Evolutionary conservation across 257 asterid genomes (phyloP), one percentile per base, ranked within the genome.

Genomic region (Vinca minor): DNA sequence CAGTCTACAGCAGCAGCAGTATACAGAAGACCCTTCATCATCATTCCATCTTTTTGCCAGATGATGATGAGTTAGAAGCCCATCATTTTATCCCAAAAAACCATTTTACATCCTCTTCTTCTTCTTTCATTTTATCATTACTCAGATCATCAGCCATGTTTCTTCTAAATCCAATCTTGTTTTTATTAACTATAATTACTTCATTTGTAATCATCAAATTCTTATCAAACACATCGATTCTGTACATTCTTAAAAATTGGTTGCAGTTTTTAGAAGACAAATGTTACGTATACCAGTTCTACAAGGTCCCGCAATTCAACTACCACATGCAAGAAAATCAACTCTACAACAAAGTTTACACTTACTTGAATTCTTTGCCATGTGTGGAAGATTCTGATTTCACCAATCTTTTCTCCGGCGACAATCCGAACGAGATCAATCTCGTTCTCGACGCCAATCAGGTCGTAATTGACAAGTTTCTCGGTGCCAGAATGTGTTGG

Each of bases 291-390:
- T 78, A 84, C 63, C 98, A 91, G 74, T 82, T 74, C 77, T 91
- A 88, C 86, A 88, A 72, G 55, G 98, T 91, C 17, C 96, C 96
- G 0, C 85, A 83, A 67, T 83, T 86, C 95, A 91, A 91, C 73
- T 79, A 81, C 23, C 76, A 85, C 81, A 80, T 86, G 90, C 98
- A 88, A 82, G 95, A 88, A 26, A 91, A 91, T 79, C 96, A 86
- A 46, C 73, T 91, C 32, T 84, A 79, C 59, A 53, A 84, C 13
- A 83, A 77, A 80, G 90, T 88, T 25, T 67, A 68, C 48, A 59
- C 86, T 63, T 91, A 91, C 78, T 86, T 86, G 18, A 88, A 82
- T 75, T 88, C 98, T 13, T 80, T 85, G 23, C 92, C 95, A 0
- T 71, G 76, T 29, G 77, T 86, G 13, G 95, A 88, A 44, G 94